Conservation (phyloP, 805 yeast genomes). For the Yamadazyma ubonensis region DNA sequence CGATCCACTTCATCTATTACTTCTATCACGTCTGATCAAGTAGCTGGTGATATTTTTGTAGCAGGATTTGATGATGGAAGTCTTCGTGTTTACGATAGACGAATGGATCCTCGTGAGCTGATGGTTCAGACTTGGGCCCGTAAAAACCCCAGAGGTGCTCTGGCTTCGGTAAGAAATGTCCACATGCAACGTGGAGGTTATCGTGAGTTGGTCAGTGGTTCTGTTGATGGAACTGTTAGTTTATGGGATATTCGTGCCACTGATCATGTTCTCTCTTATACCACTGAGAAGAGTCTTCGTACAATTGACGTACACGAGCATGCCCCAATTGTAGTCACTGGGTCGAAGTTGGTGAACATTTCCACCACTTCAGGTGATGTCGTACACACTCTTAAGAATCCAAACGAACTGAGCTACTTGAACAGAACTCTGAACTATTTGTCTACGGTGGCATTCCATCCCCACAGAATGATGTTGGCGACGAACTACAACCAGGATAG, state of each 20-base stretch:
- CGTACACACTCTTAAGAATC: conserved; percentile 58
- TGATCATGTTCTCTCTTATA: conserved; percentile 70
- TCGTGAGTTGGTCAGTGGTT: conserved; percentile 83
- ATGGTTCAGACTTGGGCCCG: conserved; percentile 81
- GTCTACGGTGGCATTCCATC: conserved; percentile 75
- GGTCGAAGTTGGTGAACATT: conserved; percentile 71
- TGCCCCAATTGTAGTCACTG: conserved; percentile 91
- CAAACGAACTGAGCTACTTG: conserved; percentile 40
- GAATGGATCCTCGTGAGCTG: conserved; percentile 80
- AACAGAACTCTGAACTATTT: conserved; percentile 52
- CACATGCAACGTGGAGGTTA: conserved; percentile 97
- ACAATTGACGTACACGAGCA: conserved; percentile 89
- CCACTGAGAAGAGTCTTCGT: conserved; percentile 55
- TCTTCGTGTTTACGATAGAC: conserved; percentile 84
- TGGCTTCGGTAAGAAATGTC: conserved; percentile 69
- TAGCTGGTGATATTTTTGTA: conserved; percentile 84
- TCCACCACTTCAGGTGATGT: conserved; percentile 86
- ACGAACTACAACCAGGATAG: conserved; percentile 79
- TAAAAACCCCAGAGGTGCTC: too few species aligned
- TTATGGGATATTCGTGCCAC: conserved; percentile 86
- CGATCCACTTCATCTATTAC: conserved; percentile 88
- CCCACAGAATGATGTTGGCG: conserved; percentile 92
- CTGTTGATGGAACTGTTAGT: conserved; percentile 76
- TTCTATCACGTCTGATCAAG: conserved; percentile 89
- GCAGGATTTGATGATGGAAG: conserved; percentile 94